These are phyloP conservation scores for Juglanconis sp. DNA, from an alignment of 2,329 filamentous ascomycete species.

Conservation along the genomic window DNA sequence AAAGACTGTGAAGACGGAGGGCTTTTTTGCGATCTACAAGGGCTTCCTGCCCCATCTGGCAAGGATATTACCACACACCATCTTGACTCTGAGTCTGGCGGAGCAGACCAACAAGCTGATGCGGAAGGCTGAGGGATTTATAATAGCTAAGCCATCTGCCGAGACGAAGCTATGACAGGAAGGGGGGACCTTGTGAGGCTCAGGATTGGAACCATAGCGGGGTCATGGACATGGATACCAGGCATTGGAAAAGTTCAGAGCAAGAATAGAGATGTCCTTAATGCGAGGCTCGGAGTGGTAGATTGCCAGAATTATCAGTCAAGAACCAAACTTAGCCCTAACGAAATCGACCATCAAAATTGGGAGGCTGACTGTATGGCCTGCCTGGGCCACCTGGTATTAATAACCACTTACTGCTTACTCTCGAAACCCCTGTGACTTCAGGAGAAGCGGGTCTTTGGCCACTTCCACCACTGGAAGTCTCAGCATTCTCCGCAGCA, in stretches of 20 bases:
- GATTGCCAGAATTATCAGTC: no score
- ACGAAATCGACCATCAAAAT: no score
- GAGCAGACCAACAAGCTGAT: slow-evolving; percentile 97
- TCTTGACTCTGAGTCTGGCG: slow-evolving; percentile 86
- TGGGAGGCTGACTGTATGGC: no score
- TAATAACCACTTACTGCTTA: no score
- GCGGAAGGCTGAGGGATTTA: slow-evolving; percentile 63
- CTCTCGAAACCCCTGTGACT: no score
- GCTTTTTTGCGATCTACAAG: slow-evolving; percentile 92
- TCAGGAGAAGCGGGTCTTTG: no score
- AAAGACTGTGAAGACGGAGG: slow-evolving; percentile 90
- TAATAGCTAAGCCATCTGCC: slow-evolving; percentile 9
- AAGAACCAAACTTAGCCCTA: no score
- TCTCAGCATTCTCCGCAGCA: no score
- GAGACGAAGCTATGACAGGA: slow-evolving; percentile 6
- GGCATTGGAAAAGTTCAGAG: background rate
- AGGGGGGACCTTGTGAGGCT: background rate
- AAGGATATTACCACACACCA: slow-evolving; percentile 90
- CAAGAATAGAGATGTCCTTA: background rate
- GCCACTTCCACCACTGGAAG: no score
- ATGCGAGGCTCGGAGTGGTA: no score
- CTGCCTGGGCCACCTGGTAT: no score
- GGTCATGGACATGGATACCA: slow-evolving; percentile 11
- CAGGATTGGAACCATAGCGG: no score
- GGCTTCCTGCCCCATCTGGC: slow-evolving; percentile 94